Evolutionary conservation across 2,329 filamentous ascomycete species (phyloP), one percentile per base, ranked within the genome.

Genomic region (Botryotinia convoluta): DNA sequence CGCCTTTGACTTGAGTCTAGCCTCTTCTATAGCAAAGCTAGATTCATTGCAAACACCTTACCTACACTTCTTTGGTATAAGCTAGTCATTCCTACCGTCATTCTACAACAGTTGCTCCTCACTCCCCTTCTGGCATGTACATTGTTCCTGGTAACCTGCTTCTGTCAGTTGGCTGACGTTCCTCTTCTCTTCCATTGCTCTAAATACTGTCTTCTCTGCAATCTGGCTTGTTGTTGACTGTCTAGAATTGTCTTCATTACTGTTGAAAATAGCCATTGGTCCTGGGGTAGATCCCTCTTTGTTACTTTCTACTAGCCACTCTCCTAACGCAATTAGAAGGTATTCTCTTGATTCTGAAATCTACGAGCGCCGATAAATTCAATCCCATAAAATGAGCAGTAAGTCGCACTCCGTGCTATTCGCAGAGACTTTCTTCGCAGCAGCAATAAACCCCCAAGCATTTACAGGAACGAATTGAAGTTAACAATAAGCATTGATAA

Each of bases 131-230:
- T 62, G 22, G 3, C 12, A 39, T 42, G 22, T 18, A 62, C 1
- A 9, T 6, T 39, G 14, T 62, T 62, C 0, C 37, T 22, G 0
- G 6, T n/a, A 6, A 4, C 2, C 0, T 39, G 14, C 10, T 42
- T 8, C 35, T 39, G 14, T 7, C 5, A 9, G 1, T 18, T 37
- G 7, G 7, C 35, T 26, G 6, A n/a, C 0, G 0, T 18, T 42
- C 22, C 12, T n/a, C 22, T 39, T 61, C 35, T 62, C 22, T 8
- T n/a, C 6, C 3, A 61, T n/a, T 16, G 0, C 10, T 14, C 20
- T 3, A 60, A 26, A 61, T 9, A 39, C 12, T 61, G 12, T 8
- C 22, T n/a, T 61, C 32, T 39, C 7, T 62, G 0, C 3, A 20
- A 16, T 42, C 37, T 20, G 3, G 16, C 7, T 42, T n/a, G 8